These are phyloP conservation scores for Prasinococcaceae sp. DNA, from an alignment of 139 green algal genomes.

Conservation along the genomic window DNA sequence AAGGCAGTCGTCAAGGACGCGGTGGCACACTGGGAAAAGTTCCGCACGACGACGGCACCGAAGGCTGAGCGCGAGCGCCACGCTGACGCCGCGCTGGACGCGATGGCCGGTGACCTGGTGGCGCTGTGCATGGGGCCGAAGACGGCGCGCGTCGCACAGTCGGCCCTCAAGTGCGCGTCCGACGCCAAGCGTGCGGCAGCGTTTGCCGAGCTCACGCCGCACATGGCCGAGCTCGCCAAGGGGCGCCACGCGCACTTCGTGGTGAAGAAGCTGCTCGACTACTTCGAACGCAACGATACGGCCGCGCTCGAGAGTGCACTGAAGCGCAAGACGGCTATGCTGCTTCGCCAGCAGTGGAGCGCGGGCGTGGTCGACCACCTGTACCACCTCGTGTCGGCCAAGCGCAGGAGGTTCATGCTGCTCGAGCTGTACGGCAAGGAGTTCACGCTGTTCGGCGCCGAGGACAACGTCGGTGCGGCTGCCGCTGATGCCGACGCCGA, in stretches of 20 bases:
- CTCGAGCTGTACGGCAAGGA: slow-evolving; percentile 29
- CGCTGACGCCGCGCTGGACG: no score
- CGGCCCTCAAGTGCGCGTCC: slow-evolving; percentile 11
- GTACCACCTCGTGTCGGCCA: slow-evolving; percentile 7
- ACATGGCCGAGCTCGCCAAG: slow-evolving; percentile 19
- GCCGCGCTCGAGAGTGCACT: slow-evolving; percentile 6
- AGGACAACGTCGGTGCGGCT: not conserved
- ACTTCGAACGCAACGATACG: slow-evolving; percentile 6
- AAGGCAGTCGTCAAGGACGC: no score
- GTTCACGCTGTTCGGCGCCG: slow-evolving; percentile 21
- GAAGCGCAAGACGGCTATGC: slow-evolving; percentile 4
- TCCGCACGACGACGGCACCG: no score
- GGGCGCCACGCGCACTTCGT: slow-evolving; percentile 33
- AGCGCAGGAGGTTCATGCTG: slow-evolving; percentile 3
- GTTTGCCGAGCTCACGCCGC: slow-evolving; percentile 23
- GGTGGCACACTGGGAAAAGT: no score
- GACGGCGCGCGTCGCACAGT: slow-evolving; percentile 9
- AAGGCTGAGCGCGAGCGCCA: no score
- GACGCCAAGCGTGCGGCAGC: slow-evolving; percentile 8
- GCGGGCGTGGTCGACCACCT: slow-evolving; percentile 19
- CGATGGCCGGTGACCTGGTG: no score
- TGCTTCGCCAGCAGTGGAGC: slow-evolving; percentile 1
- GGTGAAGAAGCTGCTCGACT: slow-evolving; percentile 28
- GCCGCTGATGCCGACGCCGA: no score
- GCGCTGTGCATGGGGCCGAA: no score